Evolutionary conservation across 768 basidiomycete genomes (phyloP), one percentile per base, ranked within the genome.

Genomic region (Crucibulum laeve): DNA sequence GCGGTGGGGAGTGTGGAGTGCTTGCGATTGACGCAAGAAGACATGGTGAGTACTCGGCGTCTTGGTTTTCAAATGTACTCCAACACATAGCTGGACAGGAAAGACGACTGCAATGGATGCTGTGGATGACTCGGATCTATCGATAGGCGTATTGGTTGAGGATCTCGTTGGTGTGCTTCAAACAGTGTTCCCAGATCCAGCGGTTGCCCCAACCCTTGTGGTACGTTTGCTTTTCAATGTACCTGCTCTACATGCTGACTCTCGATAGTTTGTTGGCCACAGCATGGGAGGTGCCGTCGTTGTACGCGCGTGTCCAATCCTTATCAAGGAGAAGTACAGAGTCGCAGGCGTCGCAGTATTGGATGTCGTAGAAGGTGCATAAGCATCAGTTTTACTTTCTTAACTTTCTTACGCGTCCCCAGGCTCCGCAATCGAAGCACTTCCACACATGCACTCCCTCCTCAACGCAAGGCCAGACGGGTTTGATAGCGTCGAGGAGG

Each of bases 201-300:
- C 64, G 5, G 55, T 61, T 3, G 74, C 87, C 4, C 93, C 95
- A 1, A 79, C 82, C 0, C 56, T 97, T 10, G 60, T 97, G 51
- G 92, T 94, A 55, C 49, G 79, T 63, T 18, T 11, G 17, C 37
- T 25, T 13, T 28, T 24, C 7, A 13, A 19, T 22, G 19, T 39
- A 33, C 4, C 45, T 33, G 44, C 32, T 37, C 8, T 30, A 22
- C 34, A 44, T 18, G 26, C 24, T 24, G 24, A 44, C 25, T 30
- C 25, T 43, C 22, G 46, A 38, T 25, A 91, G 87, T 76, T 96
- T 5, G 75, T 96, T 6, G 96, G 96, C 0, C 96, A 99, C 58
- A 94, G 91, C 46, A 95, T 99, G 87, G 96, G 96, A 11, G 95
- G 94, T 19, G 84, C 93, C 0, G 93, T 96, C 3, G 77, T 90